Evolutionary conservation across 2,329 filamentous ascomycete species (phyloP), one percentile per base, ranked within the genome.

Genomic region (Seiridium cupressi): DNA sequence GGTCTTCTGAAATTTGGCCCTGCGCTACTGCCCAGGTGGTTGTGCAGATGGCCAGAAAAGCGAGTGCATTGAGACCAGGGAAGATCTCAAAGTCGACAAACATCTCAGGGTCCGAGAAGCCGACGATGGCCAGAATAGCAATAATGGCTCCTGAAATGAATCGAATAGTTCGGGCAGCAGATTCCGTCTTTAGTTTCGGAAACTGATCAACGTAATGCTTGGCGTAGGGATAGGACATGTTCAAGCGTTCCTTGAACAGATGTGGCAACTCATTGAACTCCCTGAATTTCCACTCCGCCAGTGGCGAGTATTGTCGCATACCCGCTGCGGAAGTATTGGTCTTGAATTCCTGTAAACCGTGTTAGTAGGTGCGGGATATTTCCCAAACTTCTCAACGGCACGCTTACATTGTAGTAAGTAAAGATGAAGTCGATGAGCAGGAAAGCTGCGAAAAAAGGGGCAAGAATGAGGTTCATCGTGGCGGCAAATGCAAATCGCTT

Each of bases 241-340:
- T 93, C 47, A 94, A 81, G 26, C 95, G 88, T 64, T 94, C 91
- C 62, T 93, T 86, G 69, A 98, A 99, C 2, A 98, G 82, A 74
- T 99, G 95, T 60, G 90, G 89, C 1, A 99, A 82, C 74, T 99
- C 95, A 69, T 99, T 99, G 82, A 98, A 99, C 73, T 98, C 94
- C 53, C 95, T 89, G 64, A 99, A 97, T 69, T 97, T 98, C 95
- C 95, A 99, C 72, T 97, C 91, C 0, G 95, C 95, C 55, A 97
- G 84, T 1, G 93, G 91, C 0, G 94, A 98, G 72, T 97, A 99
- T 65, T 93, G 89, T 46, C 95, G 88, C 13, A 92, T 89, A n/a
- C 91, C 90, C 44, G 97, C 85, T 63, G 93, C 89, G 0, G 92
- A 88, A 0, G 92, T 94, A 63, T 97, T 96, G 70, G 93, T 96